Percentiles rank a stretch among this genome's conserved stretches.
Conservation (phyloP, 176 grass and related monocot genomes). For the Urochloa ruziziensis region DNA sequence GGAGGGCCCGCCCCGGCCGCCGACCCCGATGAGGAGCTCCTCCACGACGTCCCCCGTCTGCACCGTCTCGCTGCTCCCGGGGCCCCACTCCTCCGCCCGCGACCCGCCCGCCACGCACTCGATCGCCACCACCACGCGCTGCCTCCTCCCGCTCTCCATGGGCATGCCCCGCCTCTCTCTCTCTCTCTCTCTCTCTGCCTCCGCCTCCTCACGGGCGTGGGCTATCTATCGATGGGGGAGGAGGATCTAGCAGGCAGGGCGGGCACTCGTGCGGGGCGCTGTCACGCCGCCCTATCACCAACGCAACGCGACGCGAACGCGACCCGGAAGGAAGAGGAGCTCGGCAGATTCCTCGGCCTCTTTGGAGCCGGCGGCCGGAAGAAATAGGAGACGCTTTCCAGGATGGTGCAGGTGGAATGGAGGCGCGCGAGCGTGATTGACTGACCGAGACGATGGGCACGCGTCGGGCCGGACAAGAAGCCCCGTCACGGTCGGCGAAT, state of each 20-base stretch:
- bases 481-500: neutral
- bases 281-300: constrained; percentile 16
- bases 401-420: neutral
- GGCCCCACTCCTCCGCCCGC: constrained; percentile 76
- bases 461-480: neutral
- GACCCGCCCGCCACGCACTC: constrained; percentile 81
- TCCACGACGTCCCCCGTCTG: constrained; percentile 79
- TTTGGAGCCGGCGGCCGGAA: neutral
- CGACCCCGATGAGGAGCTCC: constrained; percentile 64
- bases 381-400: neutral
- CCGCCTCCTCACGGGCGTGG: neutral
- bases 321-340: neutral
- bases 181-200: too few species aligned
- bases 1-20: constrained; percentile 30
- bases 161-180: constrained; percentile 10
- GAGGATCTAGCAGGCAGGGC: constrained; percentile 23
- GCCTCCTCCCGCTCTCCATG: constrained; percentile 46
- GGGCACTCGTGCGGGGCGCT: constrained; percentile 9
- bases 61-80: constrained; percentile 57
- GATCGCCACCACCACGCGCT: constrained; percentile 63
- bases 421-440: neutral
- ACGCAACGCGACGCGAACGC: neutral
- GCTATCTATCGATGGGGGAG: neutral
- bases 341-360: constrained; percentile 16
- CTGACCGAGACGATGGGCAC: neutral